These are phyloP conservation scores for Cyanodermella asteris DNA, from an alignment of 2,329 filamentous ascomycete genomes.

Conservation along the genomic window DNA sequence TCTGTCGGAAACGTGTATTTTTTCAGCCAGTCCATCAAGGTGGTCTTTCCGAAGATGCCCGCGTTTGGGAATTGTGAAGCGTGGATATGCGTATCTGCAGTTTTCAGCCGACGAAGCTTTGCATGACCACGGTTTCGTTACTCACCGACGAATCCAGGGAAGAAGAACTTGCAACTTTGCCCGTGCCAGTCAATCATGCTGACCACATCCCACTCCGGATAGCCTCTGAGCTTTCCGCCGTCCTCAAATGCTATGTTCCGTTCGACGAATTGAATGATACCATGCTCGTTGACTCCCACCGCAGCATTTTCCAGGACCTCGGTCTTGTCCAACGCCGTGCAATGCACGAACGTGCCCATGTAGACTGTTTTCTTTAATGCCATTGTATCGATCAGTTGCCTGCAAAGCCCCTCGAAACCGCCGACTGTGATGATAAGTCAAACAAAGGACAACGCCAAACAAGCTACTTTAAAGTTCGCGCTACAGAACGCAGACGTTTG, in stretches of 20 bases:
- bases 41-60: conserved; percentile 83
- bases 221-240: conserved; percentile 7
- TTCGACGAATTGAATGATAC: conserved; percentile 27
- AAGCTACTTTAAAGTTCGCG: too few relatives aligned
- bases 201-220: conserved; percentile 12
- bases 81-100: conserved; percentile 94
- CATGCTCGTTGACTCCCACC: conserved; percentile 30
- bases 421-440: too few relatives aligned
- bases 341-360: conserved; percentile 40
- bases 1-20: conserved; percentile 93
- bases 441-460: too few relatives aligned
- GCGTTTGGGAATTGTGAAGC: conserved; percentile 87
- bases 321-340: conserved; percentile 23
- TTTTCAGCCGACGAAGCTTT: too few relatives aligned
- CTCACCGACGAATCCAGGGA: conserved; percentile 9
- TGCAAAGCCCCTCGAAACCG: conserved; percentile 8
- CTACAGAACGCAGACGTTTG: too few relatives aligned
- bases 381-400: conserved; percentile 6
- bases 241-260: conserved; percentile 6
- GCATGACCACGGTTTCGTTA: neutral
- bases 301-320: conserved; percentile 25
- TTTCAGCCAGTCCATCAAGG: conserved; percentile 79
- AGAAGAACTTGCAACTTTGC: conserved; percentile 10
- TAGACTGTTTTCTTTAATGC: conserved; percentile 28
- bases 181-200: conserved; percentile 11